Evolutionary conservation across 371 early-diverging fungal genomes (phyloP), one percentile per base, ranked within the genome.

Genomic region (Coemansia sp.): DNA sequence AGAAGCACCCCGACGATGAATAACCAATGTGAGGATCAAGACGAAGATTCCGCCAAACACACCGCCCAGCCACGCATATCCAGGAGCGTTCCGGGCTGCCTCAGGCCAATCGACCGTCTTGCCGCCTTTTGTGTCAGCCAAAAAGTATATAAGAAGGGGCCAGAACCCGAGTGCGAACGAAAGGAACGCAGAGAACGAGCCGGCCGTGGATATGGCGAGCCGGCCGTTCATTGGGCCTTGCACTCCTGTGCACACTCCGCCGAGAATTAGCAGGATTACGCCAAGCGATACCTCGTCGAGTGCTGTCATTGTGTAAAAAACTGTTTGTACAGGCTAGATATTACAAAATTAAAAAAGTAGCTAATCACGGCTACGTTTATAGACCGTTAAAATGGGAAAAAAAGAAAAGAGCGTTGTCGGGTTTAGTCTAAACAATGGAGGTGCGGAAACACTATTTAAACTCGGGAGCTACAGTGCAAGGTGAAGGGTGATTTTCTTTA

Each of bases 201-300:
- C 77, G 0, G 69, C 53, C 12, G 73, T 77, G 21, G 68, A 77
- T n/a, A 72, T 67, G 9, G 73, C 71, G 12, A 77, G 60, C 13
- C 69, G 65, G 9, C 77, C 77, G 69, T 77, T 77, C 68, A 77
- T 65, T 21, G 77, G 77, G 15, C 77, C 77, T 55, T 77, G 77
- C 8, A 77, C 46, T 11, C 77, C 77, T 4, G 73, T 72, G 36
- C 71, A 77, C 24, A 77, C 19, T 1, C 77, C 77, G 17, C 73
- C 77, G 69, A 77, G 65, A 21, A 77, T 77, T 19, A 77, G 77
- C 53, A 77, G 67, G 1, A 77, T 48, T 3, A 77, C 69, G 19
- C 77, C 77, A 0, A 77, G 66, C 23, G 59, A 26, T 24, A 77
- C 73, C n/a, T 70, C 40, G 15, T 58, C 63, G 28, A 77, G 73